Base-by-base conservation (phyloP, 192 early-diverging fungal genomes). In the Geranomyces variabilis region DNA sequence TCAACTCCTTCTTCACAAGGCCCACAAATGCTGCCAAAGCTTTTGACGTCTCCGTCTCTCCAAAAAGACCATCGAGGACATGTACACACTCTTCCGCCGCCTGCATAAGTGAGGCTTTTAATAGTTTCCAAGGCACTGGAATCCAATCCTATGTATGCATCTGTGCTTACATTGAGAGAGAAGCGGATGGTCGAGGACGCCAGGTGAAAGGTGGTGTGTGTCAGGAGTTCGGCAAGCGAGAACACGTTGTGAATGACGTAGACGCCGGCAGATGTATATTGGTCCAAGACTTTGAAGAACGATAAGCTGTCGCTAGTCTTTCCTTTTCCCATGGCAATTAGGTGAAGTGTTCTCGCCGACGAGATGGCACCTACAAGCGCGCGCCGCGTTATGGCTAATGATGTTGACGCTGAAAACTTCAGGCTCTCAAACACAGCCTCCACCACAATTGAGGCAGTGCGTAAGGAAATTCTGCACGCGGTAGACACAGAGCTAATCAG, bases 41-140 rank as follows among this genome's bases (percentile, higher is more conserved):
- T 70, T 95, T 94, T 15, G 95, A 96, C 0, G 96, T 94, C 73
- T 99, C 96, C 7, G 93, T 97, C 1, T 91, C 89, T 24, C 97
- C 97, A 84, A 99, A 97, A 10, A 99, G 73, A 5, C 93, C 94
- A 80, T 97, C 97, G 44, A 98, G 85, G n/a, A 95, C 79, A 0
- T 90, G 88, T 15, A 96, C 94, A 29, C 88, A 90, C 78, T 96
- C 94, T 61, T 95, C 93, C 1, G 93, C 92, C 22, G 91, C 84
- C 88, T 91, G 44, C 8, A 47, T 24, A 26, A 53, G 51, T 24
- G 51, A 7, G 51, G n/a, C n/a, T n/a, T n/a, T n/a, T n/a, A n/a
- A n/a, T n/a, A n/a, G n/a, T n/a, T n/a, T n/a, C n/a, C n/a, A n/a
- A n/a, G n/a, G n/a, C n/a, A n/a, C n/a, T n/a, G n/a, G n/a, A n/a